Evolutionary conservation across 164 flowering plant species (phyloP).

Genomic region (Piper betle): DNA sequence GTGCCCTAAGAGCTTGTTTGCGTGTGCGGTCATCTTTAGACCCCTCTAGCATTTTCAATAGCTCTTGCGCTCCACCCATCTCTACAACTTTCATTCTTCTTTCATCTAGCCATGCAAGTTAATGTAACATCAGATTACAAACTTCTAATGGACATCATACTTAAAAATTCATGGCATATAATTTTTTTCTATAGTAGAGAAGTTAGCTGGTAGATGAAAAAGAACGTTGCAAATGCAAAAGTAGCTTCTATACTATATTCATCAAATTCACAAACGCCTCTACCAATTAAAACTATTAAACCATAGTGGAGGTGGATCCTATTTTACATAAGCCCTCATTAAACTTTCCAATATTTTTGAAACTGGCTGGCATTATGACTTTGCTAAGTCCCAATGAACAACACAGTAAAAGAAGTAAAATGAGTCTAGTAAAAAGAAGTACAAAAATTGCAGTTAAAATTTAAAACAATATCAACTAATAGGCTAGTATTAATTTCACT

Average conservation of each 20-base stretch:
- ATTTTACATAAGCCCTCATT: too few species aligned
- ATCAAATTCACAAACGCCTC: too few species aligned
- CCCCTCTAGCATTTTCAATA: constrained; percentile 57
- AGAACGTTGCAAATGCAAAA: background rate
- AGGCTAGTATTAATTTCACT: background rate
- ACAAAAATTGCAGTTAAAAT: background rate
- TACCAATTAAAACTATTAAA: too few species aligned
- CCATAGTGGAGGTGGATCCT: too few species aligned
- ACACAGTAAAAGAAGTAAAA: background rate
- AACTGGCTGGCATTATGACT: too few species aligned
- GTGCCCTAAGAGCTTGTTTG: constrained; percentile 78
- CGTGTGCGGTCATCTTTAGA: constrained; percentile 83
- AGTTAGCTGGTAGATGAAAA: background rate
- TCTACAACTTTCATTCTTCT: constrained; percentile 67
- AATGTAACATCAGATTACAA: background rate
- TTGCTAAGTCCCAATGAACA: too few species aligned
- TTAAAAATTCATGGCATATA: background rate
- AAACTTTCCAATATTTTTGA: too few species aligned
- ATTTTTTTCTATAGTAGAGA: background rate
- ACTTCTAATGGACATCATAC: background rate
- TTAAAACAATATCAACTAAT: background rate
- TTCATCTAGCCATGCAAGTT: constrained; percentile 27
- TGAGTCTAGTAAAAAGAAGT: background rate
- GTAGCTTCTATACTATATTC: too few species aligned
- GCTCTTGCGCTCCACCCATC: constrained; percentile 74